phyloP scores from a whole-genome alignment of 345 rosid genomes.

The Salix caprea region DNA sequence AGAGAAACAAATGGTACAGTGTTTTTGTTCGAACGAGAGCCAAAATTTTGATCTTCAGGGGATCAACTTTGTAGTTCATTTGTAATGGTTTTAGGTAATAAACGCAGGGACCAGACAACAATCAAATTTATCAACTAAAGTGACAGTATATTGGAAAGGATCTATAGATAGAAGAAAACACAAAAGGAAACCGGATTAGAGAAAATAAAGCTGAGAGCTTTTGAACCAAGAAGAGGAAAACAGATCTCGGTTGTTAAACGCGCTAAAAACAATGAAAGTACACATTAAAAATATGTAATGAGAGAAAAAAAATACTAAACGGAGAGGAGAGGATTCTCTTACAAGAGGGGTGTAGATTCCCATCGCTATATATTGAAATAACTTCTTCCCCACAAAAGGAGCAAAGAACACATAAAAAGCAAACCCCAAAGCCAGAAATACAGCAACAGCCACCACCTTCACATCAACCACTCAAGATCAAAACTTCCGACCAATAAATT shows the following conservation, averaged over 20 bases:
- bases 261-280: background rate
- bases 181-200: constrained; percentile 12
- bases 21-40: background rate
- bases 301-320: background rate
- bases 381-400: constrained; percentile 88
- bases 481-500: constrained; percentile 3
- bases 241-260: constrained; percentile 43
- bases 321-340: constrained; percentile 21
- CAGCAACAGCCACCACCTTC: constrained; percentile 99
- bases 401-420: constrained; percentile 99
- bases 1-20: background rate
- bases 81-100: background rate
- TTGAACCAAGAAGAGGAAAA: constrained; percentile 11
- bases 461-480: constrained; percentile 21
- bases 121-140: constrained; percentile 10
- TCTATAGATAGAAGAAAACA: constrained; percentile 10
- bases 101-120: constrained; percentile 25
- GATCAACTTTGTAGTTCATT: constrained; percentile 7
- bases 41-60: background rate
- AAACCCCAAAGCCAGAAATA: constrained; percentile 92
- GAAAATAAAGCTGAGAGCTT: constrained; percentile 3
- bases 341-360: constrained; percentile 97
- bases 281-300: background rate
- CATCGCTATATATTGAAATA: constrained; percentile 65
- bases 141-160: constrained; percentile 12